A percentile compares a stretch with the other conserved stretches of the same genome.
Evolutionary conservation across 768 basidiomycete genomes (phyloP).

Genomic region (Baorangia bicolor): DNA sequence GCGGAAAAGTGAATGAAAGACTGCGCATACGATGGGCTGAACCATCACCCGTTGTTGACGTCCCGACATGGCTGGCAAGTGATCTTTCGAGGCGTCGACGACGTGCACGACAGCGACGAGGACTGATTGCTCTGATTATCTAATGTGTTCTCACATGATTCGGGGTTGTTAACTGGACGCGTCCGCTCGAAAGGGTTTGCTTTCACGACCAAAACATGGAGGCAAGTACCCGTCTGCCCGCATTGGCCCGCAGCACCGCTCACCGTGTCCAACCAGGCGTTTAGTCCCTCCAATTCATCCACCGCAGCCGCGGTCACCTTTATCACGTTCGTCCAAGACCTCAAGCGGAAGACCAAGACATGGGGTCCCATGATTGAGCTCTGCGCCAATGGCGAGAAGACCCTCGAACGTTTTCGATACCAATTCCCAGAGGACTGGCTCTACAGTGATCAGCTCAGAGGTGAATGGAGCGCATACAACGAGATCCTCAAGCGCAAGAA

Average conservation of each 20-base stretch:
- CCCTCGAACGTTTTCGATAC: slow-evolving; percentile 93
- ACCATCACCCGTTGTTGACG: slow-evolving; percentile 98
- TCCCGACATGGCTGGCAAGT: slow-evolving; percentile 68
- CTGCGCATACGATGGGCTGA: slow-evolving; percentile 88
- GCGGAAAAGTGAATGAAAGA: background rate
- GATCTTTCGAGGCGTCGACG: slow-evolving; percentile 6
- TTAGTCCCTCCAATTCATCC: slow-evolving; percentile 81
- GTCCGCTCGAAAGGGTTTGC: slow-evolving; percentile 3
- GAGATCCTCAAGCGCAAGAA: slow-evolving; percentile 98
- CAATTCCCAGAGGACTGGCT: slow-evolving; percentile 98
- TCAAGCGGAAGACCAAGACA: slow-evolving; percentile 94
- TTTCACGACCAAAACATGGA: slow-evolving; percentile 30
- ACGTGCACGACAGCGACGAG: slow-evolving; percentile 5
- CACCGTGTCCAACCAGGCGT: slow-evolving; percentile 41
- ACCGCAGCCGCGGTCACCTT: slow-evolving; percentile 98
- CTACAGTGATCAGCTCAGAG: slow-evolving; percentile 94
- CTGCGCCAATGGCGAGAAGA: slow-evolving; percentile 94
- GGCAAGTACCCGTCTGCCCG: slow-evolving; percentile 11
- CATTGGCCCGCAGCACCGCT: background rate
- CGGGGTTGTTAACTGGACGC: slow-evolving; percentile 15
- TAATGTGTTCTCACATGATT: slow-evolving; percentile 22
- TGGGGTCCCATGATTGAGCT: slow-evolving; percentile 97
- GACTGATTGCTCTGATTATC: slow-evolving; percentile 13
- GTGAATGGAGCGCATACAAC: slow-evolving; percentile 98
- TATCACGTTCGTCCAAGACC: slow-evolving; percentile 99